These are phyloP conservation scores for Chalciporus pseudorubinellus DNA, from an alignment of 768 basidiomycete genomes.

Conservation along the genomic window DNA sequence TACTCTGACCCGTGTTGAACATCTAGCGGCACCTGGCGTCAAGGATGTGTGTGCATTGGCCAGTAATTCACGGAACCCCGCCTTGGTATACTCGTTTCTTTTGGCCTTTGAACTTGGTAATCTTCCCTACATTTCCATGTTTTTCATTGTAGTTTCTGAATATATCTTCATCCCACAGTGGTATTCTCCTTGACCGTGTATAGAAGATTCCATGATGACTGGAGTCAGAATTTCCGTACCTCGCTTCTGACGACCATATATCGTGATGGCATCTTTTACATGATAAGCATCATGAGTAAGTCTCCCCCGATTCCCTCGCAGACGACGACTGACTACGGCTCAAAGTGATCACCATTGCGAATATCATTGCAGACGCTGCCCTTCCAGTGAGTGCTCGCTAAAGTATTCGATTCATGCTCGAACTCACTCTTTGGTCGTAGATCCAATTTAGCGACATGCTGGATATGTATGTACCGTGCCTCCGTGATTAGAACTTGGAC, in stretches of 20 bases:
- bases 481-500: too few relatives aligned
- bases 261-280: constrained; percentile 2
- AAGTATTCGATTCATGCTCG: neutral
- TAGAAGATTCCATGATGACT: neutral
- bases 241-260: neutral
- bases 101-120: neutral
- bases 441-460: neutral
- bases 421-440: neutral
- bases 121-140: neutral
- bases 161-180: neutral
- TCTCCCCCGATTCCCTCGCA: neutral
- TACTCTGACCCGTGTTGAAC: neutral
- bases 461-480: neutral
- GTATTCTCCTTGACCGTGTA: neutral
- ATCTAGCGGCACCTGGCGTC: neutral
- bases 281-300: constrained; percentile 2
- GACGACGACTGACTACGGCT: neutral
- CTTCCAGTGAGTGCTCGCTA: neutral
- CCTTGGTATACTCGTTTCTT: neutral
- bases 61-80: neutral
- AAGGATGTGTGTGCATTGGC: neutral
- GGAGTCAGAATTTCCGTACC: neutral
- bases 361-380: neutral
- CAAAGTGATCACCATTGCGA: constrained; percentile 3
- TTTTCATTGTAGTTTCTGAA: neutral